Evolutionary conservation across 768 basidiomycete species (phyloP).

Genomic region (Russula earlei): DNA sequence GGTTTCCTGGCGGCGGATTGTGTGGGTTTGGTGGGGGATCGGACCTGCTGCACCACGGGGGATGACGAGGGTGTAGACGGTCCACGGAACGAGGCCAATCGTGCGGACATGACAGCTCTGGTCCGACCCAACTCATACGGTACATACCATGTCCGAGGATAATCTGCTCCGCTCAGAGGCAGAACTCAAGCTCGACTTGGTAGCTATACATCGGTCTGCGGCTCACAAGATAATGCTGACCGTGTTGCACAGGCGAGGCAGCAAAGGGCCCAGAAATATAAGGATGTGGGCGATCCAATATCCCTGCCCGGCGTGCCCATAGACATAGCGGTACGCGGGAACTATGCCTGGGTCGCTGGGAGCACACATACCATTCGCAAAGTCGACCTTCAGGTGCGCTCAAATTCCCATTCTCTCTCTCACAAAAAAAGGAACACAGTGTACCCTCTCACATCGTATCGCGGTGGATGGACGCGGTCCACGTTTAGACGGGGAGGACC

Average conservation of each 20-base stretch:
- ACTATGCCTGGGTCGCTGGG: conserved; percentile 80
- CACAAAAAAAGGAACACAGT: too few species aligned
- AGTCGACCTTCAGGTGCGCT: conserved; percentile 63
- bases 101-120: conserved; percentile 39
- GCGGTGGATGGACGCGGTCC: background rate
- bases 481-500: conserved; percentile 68
- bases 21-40: conserved; percentile 28
- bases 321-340: conserved; percentile 52
- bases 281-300: conserved; percentile 71
- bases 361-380: conserved; percentile 68
- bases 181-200: conserved; percentile 53
- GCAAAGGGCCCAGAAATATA: conserved; percentile 61
- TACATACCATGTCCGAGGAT: background rate
- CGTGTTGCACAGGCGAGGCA: conserved; percentile 44
- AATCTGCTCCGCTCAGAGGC: conserved; percentile 24
- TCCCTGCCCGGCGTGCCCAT: conserved; percentile 67
- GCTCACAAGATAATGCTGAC: background rate
- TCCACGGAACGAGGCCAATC: conserved; percentile 69
- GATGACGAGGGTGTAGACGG: conserved; percentile 69
- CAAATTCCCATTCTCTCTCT: too few species aligned
- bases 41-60: conserved; percentile 41
- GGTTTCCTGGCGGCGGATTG: conserved; percentile 36
- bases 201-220: conserved; percentile 21
- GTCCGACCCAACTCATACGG: background rate
- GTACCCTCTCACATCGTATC: too few species aligned